These are phyloP conservation scores for Pulveroboletus sp. DNA, from an alignment of 768 basidiomycete genomes.

Conservation along the genomic window DNA sequence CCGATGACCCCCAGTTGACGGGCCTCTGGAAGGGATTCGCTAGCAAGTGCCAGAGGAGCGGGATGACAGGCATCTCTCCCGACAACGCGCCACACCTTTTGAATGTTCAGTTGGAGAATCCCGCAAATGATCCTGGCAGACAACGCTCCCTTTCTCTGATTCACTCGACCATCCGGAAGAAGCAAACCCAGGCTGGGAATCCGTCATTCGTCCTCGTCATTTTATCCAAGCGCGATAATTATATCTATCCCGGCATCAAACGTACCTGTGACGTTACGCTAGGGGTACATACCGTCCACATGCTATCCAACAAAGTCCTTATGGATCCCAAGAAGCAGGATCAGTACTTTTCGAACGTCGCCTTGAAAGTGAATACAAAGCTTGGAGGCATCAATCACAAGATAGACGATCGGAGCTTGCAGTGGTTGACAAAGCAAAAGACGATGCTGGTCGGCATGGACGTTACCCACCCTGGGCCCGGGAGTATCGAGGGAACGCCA, in stretches of 20 bases:
- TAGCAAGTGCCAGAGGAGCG: constrained; percentile 51
- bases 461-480: constrained; percentile 74
- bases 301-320: constrained; percentile 61
- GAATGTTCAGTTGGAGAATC: constrained; percentile 16
- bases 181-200: constrained; percentile 27
- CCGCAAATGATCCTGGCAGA: constrained; percentile 32
- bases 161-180: constrained; percentile 34
- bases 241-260: constrained; percentile 80
- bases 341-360: constrained; percentile 80
- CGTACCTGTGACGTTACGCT: constrained; percentile 66
- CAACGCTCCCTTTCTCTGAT: constrained; percentile 38
- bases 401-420: constrained; percentile 52
- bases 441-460: constrained; percentile 88
- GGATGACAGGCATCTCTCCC: constrained; percentile 59
- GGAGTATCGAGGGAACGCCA: constrained; percentile 64
- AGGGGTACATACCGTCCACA: constrained; percentile 71
- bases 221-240: constrained; percentile 62
- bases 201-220: constrained; percentile 70
- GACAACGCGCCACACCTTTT: constrained; percentile 33
- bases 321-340: constrained; percentile 53
- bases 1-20: constrained; percentile 27
- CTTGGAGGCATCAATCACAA: constrained; percentile 79
- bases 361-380: constrained; percentile 79
- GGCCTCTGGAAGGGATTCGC: constrained; percentile 49
- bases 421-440: constrained; percentile 58